phyloP scores from a whole-genome alignment of 129 eudicot genomes.

The Pulicaria dysenterica region DNA sequence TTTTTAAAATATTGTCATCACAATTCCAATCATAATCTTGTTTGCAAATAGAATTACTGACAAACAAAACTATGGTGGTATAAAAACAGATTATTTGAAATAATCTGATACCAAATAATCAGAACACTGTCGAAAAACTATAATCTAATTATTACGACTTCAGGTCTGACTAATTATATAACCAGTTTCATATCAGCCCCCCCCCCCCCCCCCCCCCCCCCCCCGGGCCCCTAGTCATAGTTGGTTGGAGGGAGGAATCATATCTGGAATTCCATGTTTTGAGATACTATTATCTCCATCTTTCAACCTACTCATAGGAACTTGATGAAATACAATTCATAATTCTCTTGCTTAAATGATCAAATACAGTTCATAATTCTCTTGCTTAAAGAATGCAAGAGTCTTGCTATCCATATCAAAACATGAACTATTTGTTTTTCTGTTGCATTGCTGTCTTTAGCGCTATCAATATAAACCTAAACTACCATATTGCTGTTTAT shows the following conservation, averaged over 20 bases:
- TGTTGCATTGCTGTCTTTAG: neutral
- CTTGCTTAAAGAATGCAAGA: no score
- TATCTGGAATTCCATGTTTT: neutral
- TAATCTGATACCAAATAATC: neutral
- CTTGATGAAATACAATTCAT: neutral
- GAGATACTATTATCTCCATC: neutral
- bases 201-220: no score
- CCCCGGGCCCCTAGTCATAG: no score
- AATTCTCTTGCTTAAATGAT: no score
- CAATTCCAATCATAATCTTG: neutral
- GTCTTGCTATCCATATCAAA: neutral
- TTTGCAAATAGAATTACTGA: neutral
- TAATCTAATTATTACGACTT: neutral
- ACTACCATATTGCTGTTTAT: conserved; percentile 7
- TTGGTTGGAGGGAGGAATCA: neutral
- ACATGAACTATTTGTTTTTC: neutral
- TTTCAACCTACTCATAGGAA: neutral
- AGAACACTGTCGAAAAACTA: neutral
- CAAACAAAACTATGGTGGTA: neutral
- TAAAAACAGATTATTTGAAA: neutral
- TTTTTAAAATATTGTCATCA: neutral
- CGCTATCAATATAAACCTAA: neutral
- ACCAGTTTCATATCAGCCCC: no score
- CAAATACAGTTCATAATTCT: neutral
- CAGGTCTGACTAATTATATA: no score